A percentile compares a stretch with the other conserved stretches of the same genome.
phyloP scores from a whole-genome alignment of 177 flowering plant species.

The Tripterygium wilfordii region DNA sequence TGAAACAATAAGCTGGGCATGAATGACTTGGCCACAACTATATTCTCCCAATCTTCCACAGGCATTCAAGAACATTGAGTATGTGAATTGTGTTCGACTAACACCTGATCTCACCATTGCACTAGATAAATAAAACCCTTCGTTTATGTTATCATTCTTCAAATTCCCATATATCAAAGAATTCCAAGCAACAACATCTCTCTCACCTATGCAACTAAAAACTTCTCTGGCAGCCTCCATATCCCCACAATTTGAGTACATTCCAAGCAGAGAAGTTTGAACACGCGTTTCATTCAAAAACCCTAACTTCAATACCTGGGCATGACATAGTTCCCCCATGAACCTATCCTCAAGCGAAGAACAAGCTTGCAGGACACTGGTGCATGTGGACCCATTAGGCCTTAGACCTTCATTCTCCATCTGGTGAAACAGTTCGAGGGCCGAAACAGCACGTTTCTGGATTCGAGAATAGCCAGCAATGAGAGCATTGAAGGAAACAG shows the following conservation, averaged over 20 bases:
- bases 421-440: slow-evolving; percentile 27
- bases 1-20: slow-evolving; percentile 49
- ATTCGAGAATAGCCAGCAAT: slow-evolving; percentile 57
- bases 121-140: slow-evolving; percentile 38
- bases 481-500: slow-evolving; percentile 69
- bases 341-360: slow-evolving; percentile 27
- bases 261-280: slow-evolving; percentile 66
- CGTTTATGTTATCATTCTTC: slow-evolving; percentile 38
- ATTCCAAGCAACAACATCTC: slow-evolving; percentile 76
- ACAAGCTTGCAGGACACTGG: slow-evolving; percentile 64
- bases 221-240: slow-evolving; percentile 41
- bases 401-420: slow-evolving; percentile 33
- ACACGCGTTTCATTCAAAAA: slow-evolving; percentile 37
- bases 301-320: slow-evolving; percentile 46
- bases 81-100: slow-evolving; percentile 55
- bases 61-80: slow-evolving; percentile 63
- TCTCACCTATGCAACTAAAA: slow-evolving; percentile 30
- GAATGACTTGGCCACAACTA: slow-evolving; percentile 42
- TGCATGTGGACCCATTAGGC: slow-evolving; percentile 58
- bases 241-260: slow-evolving; percentile 64
- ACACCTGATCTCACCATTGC: slow-evolving; percentile 42
- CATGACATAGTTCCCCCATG: slow-evolving; percentile 45
- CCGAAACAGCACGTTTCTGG: slow-evolving; percentile 18
- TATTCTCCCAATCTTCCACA: slow-evolving; percentile 39
- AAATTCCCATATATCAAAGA: slow-evolving; percentile 49